phyloP scores from a whole-genome alignment of 2,329 filamentous ascomycete genomes.

The Orbilia ellipsospora region DNA sequence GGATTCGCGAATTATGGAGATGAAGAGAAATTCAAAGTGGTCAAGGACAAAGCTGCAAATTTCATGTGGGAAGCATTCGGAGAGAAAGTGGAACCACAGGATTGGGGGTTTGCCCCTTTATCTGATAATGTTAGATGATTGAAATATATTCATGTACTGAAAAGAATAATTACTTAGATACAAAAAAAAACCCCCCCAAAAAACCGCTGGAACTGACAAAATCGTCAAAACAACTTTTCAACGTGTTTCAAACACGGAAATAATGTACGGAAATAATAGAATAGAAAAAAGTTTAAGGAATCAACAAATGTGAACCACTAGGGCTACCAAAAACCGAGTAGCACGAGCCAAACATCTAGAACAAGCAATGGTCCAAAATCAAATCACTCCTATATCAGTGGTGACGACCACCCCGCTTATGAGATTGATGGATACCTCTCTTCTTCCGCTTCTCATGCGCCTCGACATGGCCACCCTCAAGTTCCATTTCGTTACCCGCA shows the following conservation, averaged over 20 bases:
- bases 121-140: not conserved
- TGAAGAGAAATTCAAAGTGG: constrained; percentile 29
- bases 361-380: too few relatives aligned
- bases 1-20: constrained; percentile 36
- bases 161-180: too few relatives aligned
- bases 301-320: too few relatives aligned
- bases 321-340: too few relatives aligned
- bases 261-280: too few relatives aligned
- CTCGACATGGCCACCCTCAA: constrained; percentile 19
- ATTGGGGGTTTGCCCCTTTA: constrained; percentile 32
- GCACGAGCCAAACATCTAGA: too few relatives aligned
- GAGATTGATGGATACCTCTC: constrained; percentile 20
- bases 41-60: constrained; percentile 31
- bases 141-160: too few relatives aligned
- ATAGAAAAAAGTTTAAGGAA: too few relatives aligned
- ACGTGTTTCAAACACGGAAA: too few relatives aligned
- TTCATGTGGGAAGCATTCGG: constrained; percentile 40
- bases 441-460: constrained; percentile 20
- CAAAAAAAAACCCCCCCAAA: too few relatives aligned
- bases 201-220: too few relatives aligned
- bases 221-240: too few relatives aligned
- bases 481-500: constrained; percentile 18
- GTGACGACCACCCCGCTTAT: constrained; percentile 25
- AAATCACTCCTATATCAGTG: not conserved
- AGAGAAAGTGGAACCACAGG: constrained; percentile 19